Percentiles rank a stretch among this genome's conserved stretches.
Evolutionary conservation across 1,284 basidiomycete species (phyloP).

Genomic region (Trametes polyzona): DNA sequence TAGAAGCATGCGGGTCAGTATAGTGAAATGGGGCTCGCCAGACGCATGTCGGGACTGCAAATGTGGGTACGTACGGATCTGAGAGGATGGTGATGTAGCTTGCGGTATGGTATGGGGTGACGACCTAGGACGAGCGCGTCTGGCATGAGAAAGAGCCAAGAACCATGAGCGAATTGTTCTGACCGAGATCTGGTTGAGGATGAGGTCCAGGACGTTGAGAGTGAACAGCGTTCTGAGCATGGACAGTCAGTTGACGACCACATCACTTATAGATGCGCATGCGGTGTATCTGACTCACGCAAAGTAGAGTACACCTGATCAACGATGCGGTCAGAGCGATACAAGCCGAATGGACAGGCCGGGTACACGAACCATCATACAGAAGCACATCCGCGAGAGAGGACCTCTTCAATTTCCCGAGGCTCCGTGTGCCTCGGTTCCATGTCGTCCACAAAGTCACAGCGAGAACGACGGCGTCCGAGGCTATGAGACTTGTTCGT

Average conservation of each 20-base stretch:
- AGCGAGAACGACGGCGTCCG: not conserved
- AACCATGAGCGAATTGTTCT: not conserved
- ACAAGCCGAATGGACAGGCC: not conserved
- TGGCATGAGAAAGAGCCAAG: not conserved
- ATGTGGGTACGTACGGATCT: not conserved
- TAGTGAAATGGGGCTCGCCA: not conserved
- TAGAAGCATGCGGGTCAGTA: too few relatives aligned
- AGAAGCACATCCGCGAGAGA: not conserved
- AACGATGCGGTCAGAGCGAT: not conserved
- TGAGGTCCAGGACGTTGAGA: not conserved
- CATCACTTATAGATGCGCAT: too few relatives aligned
- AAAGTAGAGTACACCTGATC: not conserved
- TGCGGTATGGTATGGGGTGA: not conserved
- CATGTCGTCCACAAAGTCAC: not conserved
- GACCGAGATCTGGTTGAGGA: not conserved
- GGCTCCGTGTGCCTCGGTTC: not conserved
- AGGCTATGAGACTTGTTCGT: not conserved
- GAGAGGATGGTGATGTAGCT: conserved; percentile 7
- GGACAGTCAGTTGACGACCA: not conserved
- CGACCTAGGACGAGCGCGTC: not conserved
- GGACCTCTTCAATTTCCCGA: not conserved
- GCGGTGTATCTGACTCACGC: not conserved
- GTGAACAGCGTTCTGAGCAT: not conserved
- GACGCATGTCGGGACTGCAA: too few relatives aligned
- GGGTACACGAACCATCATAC: not conserved